phyloP scores from a whole-genome alignment of 2,329 filamentous ascomycete genomes.

The Gnomoniopsis sp. region DNA sequence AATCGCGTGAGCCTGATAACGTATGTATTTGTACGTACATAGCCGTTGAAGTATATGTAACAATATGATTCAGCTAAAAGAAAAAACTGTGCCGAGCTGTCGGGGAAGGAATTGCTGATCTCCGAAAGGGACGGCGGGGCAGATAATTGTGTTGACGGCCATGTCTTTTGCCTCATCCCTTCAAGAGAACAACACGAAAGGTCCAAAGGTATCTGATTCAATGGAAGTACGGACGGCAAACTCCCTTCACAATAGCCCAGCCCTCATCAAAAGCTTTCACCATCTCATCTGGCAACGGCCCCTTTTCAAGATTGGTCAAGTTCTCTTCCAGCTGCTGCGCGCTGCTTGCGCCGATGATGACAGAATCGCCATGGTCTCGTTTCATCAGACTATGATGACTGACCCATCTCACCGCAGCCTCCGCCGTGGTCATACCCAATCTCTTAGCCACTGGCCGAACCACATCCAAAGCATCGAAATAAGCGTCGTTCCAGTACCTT shows the following conservation, averaged over 20 bases:
- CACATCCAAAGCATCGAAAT: conserved; percentile 52
- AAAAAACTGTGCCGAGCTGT: no score
- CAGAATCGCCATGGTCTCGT: conserved; percentile 35
- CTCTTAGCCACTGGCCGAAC: conserved; percentile 60
- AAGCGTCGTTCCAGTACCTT: conserved; percentile 60
- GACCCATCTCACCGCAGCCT: conserved; percentile 63
- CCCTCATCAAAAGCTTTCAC: conserved; percentile 68
- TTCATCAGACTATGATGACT: conserved; percentile 58
- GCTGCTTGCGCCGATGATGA: conserved; percentile 48
- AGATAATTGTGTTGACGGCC: no score
- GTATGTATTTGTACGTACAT: neutral
- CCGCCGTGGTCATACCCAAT: conserved; percentile 58
- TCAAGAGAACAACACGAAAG: neutral
- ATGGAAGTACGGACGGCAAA: conserved; percentile 17
- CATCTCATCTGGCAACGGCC: conserved; percentile 66
- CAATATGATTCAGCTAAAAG: no score
- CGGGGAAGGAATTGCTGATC: no score
- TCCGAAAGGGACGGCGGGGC: no score
- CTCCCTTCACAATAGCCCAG: conserved; percentile 62
- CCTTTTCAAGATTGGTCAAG: conserved; percentile 45
- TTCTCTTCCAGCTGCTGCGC: conserved; percentile 44
- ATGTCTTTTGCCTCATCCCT: no score
- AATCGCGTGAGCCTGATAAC: neutral
- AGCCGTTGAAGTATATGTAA: no score
- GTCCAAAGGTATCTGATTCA: neutral